A percentile compares a stretch with the other conserved stretches of the same genome.
These are phyloP conservation scores for Cytospora schulzeri DNA, from an alignment of 2,329 filamentous ascomycete species.

Conservation along the genomic window DNA sequence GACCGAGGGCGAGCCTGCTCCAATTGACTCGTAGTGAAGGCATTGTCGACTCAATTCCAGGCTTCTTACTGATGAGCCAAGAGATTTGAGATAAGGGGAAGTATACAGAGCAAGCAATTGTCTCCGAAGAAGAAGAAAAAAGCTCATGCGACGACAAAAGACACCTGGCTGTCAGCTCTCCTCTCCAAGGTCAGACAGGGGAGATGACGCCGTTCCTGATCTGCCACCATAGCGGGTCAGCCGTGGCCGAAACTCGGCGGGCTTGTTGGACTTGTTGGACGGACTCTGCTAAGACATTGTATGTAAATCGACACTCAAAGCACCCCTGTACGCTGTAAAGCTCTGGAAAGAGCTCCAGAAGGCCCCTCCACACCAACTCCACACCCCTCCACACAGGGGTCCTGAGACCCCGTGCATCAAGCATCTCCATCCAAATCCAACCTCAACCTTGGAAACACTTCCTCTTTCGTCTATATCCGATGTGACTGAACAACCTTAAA, in stretches of 20 bases:
- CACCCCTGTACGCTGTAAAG: background rate
- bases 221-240: slow-evolving; percentile 38
- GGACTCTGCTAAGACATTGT: too few relatives aligned
- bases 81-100: slow-evolving; percentile 23
- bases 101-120: slow-evolving; percentile 34
- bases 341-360: background rate
- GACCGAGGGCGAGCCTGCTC: slow-evolving; percentile 23
- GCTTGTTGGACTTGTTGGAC: background rate
- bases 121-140: background rate
- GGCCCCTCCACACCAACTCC: background rate
- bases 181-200: slow-evolving; percentile 45
- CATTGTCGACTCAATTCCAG: slow-evolving; percentile 10
- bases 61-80: background rate
- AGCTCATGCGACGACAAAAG: background rate
- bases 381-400: background rate
- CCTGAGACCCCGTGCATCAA: background rate
- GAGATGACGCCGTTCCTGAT: background rate
- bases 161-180: background rate
- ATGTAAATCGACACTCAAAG: background rate
- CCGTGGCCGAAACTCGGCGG: slow-evolving; percentile 8
- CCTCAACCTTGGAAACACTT: slow-evolving; percentile 32
- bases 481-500: background rate
- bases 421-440: background rate
- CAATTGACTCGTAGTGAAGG: slow-evolving; percentile 22
- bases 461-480: slow-evolving; percentile 29